Conservation (phyloP, 1,139 yeast species). For the Scheffersomyces titani region DNA sequence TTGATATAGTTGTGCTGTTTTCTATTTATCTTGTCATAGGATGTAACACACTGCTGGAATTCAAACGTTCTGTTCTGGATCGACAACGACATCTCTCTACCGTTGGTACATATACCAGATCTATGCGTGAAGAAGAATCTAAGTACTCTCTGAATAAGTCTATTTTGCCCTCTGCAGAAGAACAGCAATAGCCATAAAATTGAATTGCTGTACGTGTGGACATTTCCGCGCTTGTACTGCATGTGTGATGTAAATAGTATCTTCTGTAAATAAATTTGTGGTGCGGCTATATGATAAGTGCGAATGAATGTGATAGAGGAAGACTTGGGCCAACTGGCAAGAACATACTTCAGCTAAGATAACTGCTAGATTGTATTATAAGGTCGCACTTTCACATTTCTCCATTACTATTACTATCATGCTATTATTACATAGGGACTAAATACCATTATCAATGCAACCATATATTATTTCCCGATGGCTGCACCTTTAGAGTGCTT, state of each 20-base stretch:
- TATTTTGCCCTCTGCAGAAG: not conserved
- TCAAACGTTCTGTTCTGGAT: constrained; percentile 82
- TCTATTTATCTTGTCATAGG: constrained; percentile 62
- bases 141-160: not conserved
- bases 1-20: constrained; percentile 18
- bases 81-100: constrained; percentile 21
- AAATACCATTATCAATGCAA: too few relatives aligned
- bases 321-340: not conserved
- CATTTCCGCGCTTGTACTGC: not conserved
- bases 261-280: not conserved
- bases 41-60: constrained; percentile 80
- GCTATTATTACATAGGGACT: not conserved
- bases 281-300: not conserved
- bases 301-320: not conserved
- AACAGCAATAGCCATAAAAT: not conserved
- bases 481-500: not conserved
- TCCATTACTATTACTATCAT: too few relatives aligned
- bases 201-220: not conserved
- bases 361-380: too few relatives aligned
- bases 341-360: too few relatives aligned
- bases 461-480: not conserved
- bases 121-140: not conserved
- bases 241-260: not conserved
- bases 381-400: too few relatives aligned
- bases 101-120: not conserved